These are phyloP conservation scores for Gastroboletus turbinatus DNA, from an alignment of 1,284 basidiomycete species.

Conservation along the genomic window DNA sequence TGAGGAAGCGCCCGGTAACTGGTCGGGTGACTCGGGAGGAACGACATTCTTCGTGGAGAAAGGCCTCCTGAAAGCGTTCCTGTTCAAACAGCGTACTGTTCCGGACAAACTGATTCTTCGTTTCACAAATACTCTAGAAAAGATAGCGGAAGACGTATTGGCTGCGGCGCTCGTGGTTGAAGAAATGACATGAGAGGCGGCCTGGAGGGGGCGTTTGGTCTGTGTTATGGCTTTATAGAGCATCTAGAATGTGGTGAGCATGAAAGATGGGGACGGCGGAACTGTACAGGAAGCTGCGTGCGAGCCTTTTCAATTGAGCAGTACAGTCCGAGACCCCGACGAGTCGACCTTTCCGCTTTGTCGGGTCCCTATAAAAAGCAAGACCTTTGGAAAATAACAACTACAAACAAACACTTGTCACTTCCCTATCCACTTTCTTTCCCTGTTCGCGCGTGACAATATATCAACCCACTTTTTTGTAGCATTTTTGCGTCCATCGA, in stretches of 20 bases:
- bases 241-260: slow-evolving; percentile 27
- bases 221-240: slow-evolving; percentile 35
- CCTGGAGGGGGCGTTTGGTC: slow-evolving; percentile 50
- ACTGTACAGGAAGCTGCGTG: slow-evolving; percentile 1
- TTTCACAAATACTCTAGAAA: slow-evolving; percentile 45
- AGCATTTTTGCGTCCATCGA: background rate
- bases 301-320: background rate
- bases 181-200: slow-evolving; percentile 48
- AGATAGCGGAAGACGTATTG: slow-evolving; percentile 52
- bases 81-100: slow-evolving; percentile 32
- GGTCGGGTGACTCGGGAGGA: slow-evolving; percentile 31
- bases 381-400: slow-evolving; percentile 26
- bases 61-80: slow-evolving; percentile 33
- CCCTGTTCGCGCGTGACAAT: background rate
- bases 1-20: slow-evolving; percentile 31
- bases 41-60: slow-evolving; percentile 43
- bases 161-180: slow-evolving; percentile 48
- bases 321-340: slow-evolving; percentile 6
- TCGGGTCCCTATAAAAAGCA: slow-evolving; percentile 7
- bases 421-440: background rate
- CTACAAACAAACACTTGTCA: slow-evolving; percentile 21
- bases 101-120: slow-evolving; percentile 43
- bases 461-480: background rate
- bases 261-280: slow-evolving; percentile 13
- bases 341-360: background rate